Base-by-base conservation (phyloP, 805 yeast species). In the Lachancea dasiensis region DNA sequence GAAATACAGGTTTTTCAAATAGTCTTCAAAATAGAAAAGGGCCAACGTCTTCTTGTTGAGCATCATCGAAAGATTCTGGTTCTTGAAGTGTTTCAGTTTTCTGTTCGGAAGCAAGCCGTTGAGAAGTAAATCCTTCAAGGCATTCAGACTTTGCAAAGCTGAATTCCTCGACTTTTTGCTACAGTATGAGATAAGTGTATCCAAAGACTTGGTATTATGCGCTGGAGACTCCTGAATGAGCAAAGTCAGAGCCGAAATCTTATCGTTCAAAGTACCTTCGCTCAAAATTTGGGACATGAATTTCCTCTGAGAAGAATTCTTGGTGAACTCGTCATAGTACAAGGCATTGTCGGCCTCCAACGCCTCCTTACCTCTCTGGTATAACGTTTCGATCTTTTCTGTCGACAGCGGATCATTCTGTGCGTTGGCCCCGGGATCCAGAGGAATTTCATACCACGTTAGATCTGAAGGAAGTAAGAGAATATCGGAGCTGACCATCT, bases 191-290 rank as follows among this genome's bases (percentile, higher is more conserved):
- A 84, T 58, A 46, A 92, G 64, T 26, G 81, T 81, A 47, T 86
- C 95, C 40, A 92, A 68, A 0, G 95, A 86, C 58, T 86, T 84
- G 36, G 80, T 55, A 50, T 90, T 84, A 57, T 92, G 97, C 38
- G 87, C 58, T 5, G 98, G 98, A 2, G 97, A 89, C 65, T 92
- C 97, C 58, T 92, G 97, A 33, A 89, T 75, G 56, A 92, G 69
- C 56, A 92, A 75, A 1, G 98, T 90, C 55, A 92, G 71, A 0
- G 98, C 96, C 33, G 95, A 85, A 39, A 92, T 84, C 65, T 92
- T 87, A 80, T 92, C 98, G 51, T 79, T 81, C 51, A 90, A 70
- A 0, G 98, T 92, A 84, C 98, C 98, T 48, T 78, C 81, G 5
- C 87, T 72, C 52, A 92, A 73, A 49, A 92, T 81, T 62, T 90